Conservation (phyloP, 106 monocot genomes). For the Dioscorea zingiberensis region DNA sequence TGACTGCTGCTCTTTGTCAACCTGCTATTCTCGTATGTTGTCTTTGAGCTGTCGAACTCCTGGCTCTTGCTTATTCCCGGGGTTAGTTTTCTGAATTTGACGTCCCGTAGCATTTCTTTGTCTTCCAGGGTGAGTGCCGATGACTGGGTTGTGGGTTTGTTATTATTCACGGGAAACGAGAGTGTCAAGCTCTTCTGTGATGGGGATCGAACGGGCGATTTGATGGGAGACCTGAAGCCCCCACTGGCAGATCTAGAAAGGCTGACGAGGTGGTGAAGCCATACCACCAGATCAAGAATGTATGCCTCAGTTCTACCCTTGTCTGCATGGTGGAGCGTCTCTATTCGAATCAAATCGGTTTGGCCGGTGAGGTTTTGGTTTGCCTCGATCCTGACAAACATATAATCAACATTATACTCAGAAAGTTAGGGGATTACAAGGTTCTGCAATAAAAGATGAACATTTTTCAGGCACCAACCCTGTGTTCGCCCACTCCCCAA, state of each 20-base stretch:
- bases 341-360: constrained; percentile 56
- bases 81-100: constrained; percentile 51
- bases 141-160: constrained; percentile 12
- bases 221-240: constrained; percentile 72
- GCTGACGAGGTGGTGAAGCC: constrained; percentile 86
- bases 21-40: constrained; percentile 33
- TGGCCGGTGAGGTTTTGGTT: constrained; percentile 51
- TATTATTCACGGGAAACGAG: neutral
- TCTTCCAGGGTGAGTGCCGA: constrained; percentile 69
- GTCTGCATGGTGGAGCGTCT: constrained; percentile 87
- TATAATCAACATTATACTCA: neutral
- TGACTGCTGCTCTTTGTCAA: constrained; percentile 90
- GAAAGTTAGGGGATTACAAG: neutral
- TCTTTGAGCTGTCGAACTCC: constrained; percentile 50
- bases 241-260: constrained; percentile 52
- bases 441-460: neutral
- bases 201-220: constrained; percentile 78
- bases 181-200: constrained; percentile 17
- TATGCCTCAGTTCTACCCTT: constrained; percentile 81
- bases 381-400: constrained; percentile 49
- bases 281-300: constrained; percentile 86
- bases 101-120: constrained; percentile 67
- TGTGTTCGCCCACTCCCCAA: constrained; percentile 97
- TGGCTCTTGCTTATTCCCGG: constrained; percentile 98
- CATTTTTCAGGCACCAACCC: constrained; percentile 38